phyloP scores from a whole-genome alignment of 768 basidiomycete genomes.

The Strobilomyces confusus region DNA sequence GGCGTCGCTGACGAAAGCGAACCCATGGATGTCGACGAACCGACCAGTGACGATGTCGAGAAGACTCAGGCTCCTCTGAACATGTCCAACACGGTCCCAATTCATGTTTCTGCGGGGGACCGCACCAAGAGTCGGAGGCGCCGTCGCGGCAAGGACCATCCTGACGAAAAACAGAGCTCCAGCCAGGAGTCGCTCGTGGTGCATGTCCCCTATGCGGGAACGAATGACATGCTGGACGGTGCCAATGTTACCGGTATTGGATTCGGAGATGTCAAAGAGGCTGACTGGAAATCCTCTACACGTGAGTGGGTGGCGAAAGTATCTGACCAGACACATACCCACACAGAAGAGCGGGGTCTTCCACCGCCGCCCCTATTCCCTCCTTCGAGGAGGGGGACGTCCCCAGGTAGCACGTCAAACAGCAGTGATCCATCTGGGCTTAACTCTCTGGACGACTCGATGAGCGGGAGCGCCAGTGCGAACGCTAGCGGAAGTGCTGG shows the following conservation, averaged over 20 bases:
- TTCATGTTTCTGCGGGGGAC: constrained; percentile 28
- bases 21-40: constrained; percentile 28
- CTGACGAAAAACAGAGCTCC: constrained; percentile 7
- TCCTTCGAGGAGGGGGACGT: constrained; percentile 17
- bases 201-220: constrained; percentile 26
- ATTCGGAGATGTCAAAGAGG: constrained; percentile 18
- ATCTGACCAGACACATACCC: constrained; percentile 28
- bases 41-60: neutral
- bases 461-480: neutral
- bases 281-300: constrained; percentile 31
- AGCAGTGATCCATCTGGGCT: constrained; percentile 24
- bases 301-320: constrained; percentile 47
- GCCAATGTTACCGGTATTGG: constrained; percentile 12
- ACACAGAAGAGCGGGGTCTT: constrained; percentile 1
- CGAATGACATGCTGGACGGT: constrained; percentile 13
- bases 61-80: constrained; percentile 1
- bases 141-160: constrained; percentile 1
- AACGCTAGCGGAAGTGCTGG: constrained; percentile 8
- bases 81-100: constrained; percentile 22
- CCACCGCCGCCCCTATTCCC: constrained; percentile 2
- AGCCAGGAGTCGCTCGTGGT: constrained; percentile 26
- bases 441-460: constrained; percentile 24
- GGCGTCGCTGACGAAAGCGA: constrained; percentile 5
- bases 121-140: constrained; percentile 17
- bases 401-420: constrained; percentile 23